Percentiles rank a stretch among this genome's conserved stretches.
Conservation (phyloP, 345 rosid species). For the Nephelium lappaceum region DNA sequence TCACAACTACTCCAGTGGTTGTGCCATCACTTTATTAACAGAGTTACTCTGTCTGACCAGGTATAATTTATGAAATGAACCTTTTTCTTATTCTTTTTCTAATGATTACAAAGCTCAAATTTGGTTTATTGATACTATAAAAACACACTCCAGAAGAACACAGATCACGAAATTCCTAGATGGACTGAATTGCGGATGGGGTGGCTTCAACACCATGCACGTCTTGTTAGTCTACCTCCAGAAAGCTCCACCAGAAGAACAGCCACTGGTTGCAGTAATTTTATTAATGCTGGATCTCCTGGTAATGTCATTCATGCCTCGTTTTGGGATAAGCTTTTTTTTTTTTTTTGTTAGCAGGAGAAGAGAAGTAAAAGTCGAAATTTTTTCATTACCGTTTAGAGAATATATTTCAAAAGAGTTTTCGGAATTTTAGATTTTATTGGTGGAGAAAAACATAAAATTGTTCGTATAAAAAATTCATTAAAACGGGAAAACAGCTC, state of each 20-base stretch:
- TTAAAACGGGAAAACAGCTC: too few species aligned
- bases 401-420: too few species aligned
- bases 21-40: slow-evolving; percentile 38
- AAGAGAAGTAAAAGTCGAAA: too few species aligned
- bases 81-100: background rate
- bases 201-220: slow-evolving; percentile 56
- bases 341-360: too few species aligned
- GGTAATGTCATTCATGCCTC: slow-evolving; percentile 33
- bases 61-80: slow-evolving; percentile 24
- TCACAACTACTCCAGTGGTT: slow-evolving; percentile 26
- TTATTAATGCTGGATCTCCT: slow-evolving; percentile 66
- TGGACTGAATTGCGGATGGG: slow-evolving; percentile 44
- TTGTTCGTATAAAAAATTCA: too few species aligned
- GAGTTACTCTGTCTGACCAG: slow-evolving; percentile 56
- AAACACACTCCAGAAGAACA: slow-evolving; percentile 41
- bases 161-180: slow-evolving; percentile 37
- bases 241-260: slow-evolving; percentile 49
- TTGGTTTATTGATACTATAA: background rate
- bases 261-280: slow-evolving; percentile 54
- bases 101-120: background rate
- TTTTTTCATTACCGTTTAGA: too few species aligned
- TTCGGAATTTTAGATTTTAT: too few species aligned
- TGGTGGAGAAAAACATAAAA: too few species aligned
- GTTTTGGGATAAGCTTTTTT: too few species aligned
- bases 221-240: slow-evolving; percentile 51